A percentile compares a stretch with the other conserved stretches of the same genome.
phyloP scores from a whole-genome alignment of 352 stramenopile species.

The Globisporangium middletonii region DNA sequence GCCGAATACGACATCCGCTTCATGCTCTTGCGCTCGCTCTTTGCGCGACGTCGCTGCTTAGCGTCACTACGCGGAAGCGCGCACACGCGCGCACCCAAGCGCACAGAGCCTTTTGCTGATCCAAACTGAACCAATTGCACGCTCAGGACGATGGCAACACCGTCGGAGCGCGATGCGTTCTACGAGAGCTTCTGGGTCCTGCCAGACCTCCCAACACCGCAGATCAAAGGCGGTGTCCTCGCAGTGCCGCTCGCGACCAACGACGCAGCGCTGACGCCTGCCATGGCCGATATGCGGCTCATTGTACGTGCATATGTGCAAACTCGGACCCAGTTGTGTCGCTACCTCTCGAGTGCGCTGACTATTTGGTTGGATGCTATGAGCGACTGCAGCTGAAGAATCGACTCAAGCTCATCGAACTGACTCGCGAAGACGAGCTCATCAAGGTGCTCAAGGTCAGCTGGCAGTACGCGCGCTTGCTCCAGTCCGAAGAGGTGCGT shows the following conservation, averaged over 20 bases:
- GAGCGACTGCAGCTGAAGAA: constrained; percentile 10
- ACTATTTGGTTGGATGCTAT: neutral
- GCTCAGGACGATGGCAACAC: neutral
- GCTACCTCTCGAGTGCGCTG: neutral
- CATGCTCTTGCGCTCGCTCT: too few relatives aligned
- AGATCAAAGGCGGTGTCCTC: constrained; percentile 12
- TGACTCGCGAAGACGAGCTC: constrained; percentile 9
- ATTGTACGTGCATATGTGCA: neutral
- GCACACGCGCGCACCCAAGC: too few relatives aligned
- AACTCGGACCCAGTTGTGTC: neutral
- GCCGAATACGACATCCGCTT: too few relatives aligned
- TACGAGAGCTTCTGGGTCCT: constrained; percentile 35
- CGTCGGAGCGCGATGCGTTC: constrained; percentile 16
- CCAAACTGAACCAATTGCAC: too few relatives aligned
- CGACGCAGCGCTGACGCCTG: neutral
- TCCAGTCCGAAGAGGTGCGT: constrained; percentile 5
- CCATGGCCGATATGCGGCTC: constrained; percentile 6
- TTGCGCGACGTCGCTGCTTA: too few relatives aligned
- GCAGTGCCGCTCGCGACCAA: neutral
- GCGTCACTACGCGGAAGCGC: too few relatives aligned
- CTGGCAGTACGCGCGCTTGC: constrained; percentile 6
- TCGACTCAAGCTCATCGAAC: constrained; percentile 12
- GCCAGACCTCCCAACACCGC: constrained; percentile 19
- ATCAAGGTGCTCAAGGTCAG: constrained; percentile 8
- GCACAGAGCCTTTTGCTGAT: too few relatives aligned